Conservation (phyloP, 73 alveolate species). For the Uronychia binucleata region DNA sequence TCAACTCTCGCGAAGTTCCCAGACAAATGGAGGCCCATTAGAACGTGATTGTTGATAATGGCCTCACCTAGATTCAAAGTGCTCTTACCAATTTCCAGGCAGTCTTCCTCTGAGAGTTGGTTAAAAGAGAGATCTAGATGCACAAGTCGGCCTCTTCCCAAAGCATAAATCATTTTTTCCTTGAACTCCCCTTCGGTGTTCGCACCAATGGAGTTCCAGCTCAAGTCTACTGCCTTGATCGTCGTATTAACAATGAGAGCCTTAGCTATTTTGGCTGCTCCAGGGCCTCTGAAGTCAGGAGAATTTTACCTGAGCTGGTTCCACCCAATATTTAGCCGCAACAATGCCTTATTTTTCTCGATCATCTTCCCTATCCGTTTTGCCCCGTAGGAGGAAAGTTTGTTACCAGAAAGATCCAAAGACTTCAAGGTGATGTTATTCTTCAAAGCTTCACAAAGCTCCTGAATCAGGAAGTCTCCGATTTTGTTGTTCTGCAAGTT, state of each 20-base stretch:
- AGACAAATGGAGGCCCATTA: background rate
- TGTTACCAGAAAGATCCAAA: background rate
- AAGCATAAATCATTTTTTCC: background rate
- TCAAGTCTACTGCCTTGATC: conserved; percentile 11
- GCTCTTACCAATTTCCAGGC: background rate
- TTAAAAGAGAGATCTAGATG: conserved; percentile 47
- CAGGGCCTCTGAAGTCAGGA: conserved; percentile 4
- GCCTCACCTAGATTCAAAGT: background rate
- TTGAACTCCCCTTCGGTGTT: conserved; percentile 6
- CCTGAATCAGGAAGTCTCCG: conserved; percentile 9
- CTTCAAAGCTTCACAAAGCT: background rate
- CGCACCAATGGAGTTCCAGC: conserved; percentile 42
- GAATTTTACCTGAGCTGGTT: conserved; percentile 24
- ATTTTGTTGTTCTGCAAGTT: conserved; percentile 31
- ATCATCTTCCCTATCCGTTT: background rate
- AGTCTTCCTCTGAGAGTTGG: conserved; percentile 4
- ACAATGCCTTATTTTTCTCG: background rate
- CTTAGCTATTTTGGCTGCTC: background rate
- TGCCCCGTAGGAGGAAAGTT: background rate
- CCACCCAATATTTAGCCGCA: conserved; percentile 9
- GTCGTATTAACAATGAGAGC: conserved; percentile 2
- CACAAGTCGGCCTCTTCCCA: conserved; percentile 3
- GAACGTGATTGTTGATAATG: background rate
- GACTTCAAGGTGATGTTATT: background rate
- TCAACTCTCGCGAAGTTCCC: background rate